Percentiles rank a stretch among this genome's conserved stretches.
Evolutionary conservation across 495 filamentous ascomycete species (phyloP).

Genomic region (Aspergillus ellipticus): DNA sequence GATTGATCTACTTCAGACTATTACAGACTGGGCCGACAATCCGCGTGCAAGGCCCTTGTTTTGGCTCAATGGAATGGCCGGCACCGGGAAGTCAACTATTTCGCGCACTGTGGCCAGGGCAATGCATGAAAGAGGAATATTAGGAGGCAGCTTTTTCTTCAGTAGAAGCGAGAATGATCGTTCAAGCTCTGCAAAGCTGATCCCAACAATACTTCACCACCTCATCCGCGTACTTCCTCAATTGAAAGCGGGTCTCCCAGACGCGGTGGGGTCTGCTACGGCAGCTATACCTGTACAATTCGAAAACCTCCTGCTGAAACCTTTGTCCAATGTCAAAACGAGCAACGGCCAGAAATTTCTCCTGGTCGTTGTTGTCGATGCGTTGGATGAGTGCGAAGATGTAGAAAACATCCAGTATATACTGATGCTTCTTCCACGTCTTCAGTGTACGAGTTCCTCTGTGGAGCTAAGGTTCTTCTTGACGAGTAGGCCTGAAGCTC

Average conservation of each 20-base stretch:
- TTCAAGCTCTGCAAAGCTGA: background rate
- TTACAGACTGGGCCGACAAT: background rate
- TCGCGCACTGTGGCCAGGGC: background rate
- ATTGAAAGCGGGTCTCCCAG: background rate
- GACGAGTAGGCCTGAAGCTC: slow-evolving; percentile 41
- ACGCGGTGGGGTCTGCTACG: background rate
- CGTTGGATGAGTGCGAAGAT: slow-evolving; percentile 45
- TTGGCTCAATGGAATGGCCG: background rate
- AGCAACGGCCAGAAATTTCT: background rate
- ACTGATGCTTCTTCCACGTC: slow-evolving; percentile 24
- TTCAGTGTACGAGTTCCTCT: background rate
- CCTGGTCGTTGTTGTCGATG: slow-evolving; percentile 41
- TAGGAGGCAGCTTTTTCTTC: background rate
- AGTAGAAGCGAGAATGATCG: background rate
- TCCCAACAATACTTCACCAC: background rate
- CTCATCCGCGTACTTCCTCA: background rate
- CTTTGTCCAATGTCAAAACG: slow-evolving; percentile 16
- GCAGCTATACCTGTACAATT: slow-evolving; percentile 35
- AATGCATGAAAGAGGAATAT: background rate
- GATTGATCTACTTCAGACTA: background rate
- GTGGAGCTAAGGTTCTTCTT: slow-evolving; percentile 22
- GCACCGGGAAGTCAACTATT: slow-evolving; percentile 4
- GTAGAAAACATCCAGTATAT: slow-evolving; percentile 30
- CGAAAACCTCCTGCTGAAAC: slow-evolving; percentile 39
- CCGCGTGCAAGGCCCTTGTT: background rate